phyloP scores from a whole-genome alignment of 371 early-diverging fungal species.

The Apophysomyces ossiformis region DNA sequence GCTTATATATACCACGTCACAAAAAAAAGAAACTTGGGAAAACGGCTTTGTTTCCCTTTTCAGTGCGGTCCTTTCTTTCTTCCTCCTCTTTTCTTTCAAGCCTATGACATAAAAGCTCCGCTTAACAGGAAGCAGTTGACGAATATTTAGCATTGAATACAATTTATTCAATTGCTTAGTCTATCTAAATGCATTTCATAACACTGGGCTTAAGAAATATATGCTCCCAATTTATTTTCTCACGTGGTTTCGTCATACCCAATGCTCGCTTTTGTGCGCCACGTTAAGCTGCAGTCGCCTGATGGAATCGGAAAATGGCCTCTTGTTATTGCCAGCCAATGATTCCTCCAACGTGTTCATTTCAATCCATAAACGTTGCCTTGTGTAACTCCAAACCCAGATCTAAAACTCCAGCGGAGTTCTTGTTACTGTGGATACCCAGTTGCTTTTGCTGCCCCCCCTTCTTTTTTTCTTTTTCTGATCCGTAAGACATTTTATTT shows the following conservation, averaged over 20 bases:
- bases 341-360: not conserved
- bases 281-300: slow-evolving; percentile 7
- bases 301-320: slow-evolving; percentile 4
- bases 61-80: not conserved
- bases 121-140: no score
- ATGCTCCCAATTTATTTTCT: not conserved
- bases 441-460: not conserved
- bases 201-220: not conserved
- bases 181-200: not conserved
- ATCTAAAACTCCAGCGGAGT: slow-evolving; percentile 6
- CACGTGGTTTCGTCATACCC: slow-evolving; percentile 8
- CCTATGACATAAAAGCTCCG: not conserved
- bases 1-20: slow-evolving; percentile 5
- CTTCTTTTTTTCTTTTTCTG: not conserved
- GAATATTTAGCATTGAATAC: no score
- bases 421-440: not conserved
- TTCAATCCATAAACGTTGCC: not conserved
- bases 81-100: not conserved
- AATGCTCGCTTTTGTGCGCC: not conserved
- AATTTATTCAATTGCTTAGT: no score
- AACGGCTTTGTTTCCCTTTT: not conserved
- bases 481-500: not conserved
- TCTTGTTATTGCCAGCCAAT: not conserved
- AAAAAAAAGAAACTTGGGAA: slow-evolving; percentile 4
- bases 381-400: slow-evolving; percentile 2